phyloP scores from a whole-genome alignment of 2,329 filamentous ascomycete species.

The Davidsoniella virescens region DNA sequence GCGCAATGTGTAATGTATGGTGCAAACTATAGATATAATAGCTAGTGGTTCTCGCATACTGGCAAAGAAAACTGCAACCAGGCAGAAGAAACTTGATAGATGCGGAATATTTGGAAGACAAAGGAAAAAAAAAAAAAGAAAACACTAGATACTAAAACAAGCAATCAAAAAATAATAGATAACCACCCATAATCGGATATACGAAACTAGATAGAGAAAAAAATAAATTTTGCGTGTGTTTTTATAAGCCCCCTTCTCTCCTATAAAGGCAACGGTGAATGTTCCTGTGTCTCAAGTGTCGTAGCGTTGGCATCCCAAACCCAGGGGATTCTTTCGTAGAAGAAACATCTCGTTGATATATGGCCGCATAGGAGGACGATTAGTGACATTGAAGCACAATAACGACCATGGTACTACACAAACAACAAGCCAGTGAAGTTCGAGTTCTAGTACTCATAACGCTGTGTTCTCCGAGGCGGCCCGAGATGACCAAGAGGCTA shows the following conservation, averaged over 20 bases:
- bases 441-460: no score
- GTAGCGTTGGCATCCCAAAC: neutral
- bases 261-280: neutral
- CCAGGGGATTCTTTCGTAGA: no score
- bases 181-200: no score
- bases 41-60: neutral
- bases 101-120: neutral
- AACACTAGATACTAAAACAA: constrained; percentile 5
- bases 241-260: no score
- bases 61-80: neutral
- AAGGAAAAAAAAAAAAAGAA: neutral
- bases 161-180: neutral
- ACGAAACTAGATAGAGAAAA: neutral
- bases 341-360: no score
- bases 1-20: neutral
- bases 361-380: neutral
- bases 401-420: no score
- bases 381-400: neutral
- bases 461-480: no score
- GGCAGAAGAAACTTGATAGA: neutral
- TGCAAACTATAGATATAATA: neutral
- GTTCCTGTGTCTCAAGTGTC: neutral
- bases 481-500: neutral
- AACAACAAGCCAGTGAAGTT: no score
- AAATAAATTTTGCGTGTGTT: neutral